phyloP scores from a whole-genome alignment of 345 rosid genomes.

The Gossypium herbaceum region DNA sequence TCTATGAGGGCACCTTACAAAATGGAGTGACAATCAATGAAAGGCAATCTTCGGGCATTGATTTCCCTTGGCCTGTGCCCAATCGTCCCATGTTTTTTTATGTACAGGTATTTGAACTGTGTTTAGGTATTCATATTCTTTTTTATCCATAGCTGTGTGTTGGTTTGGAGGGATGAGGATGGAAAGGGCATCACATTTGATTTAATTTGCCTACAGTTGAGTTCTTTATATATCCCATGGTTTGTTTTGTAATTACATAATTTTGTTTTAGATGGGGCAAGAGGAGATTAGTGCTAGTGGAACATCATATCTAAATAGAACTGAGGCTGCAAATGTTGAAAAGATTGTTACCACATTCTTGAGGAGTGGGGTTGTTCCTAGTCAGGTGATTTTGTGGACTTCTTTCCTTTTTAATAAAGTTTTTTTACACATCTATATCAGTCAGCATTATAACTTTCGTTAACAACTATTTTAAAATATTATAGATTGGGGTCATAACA shows the following conservation, averaged over 20 bases:
- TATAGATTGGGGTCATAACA: conserved; percentile 94
- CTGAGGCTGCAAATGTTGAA: conserved; percentile 99
- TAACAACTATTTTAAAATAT: conserved; percentile 4
- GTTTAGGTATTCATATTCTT: not conserved
- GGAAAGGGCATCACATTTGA: not conserved
- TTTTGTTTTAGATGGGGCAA: conserved; percentile 83
- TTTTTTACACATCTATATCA: not conserved
- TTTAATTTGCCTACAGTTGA: not conserved
- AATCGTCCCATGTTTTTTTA: conserved; percentile 98
- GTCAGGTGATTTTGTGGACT: conserved; percentile 51
- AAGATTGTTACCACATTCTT: conserved; percentile 96
- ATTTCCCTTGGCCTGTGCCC: conserved; percentile 99
- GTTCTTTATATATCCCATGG: conserved; percentile 1
- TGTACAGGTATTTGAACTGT: conserved; percentile 72
- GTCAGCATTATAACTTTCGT: not conserved
- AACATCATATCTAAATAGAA: conserved; percentile 94
- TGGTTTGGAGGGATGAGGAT: not conserved
- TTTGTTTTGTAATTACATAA: conserved; percentile 19
- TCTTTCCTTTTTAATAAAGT: not conserved
- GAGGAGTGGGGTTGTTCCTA: conserved; percentile 96
- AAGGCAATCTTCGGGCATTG: conserved; percentile 90
- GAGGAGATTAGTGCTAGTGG: conserved; percentile 99
- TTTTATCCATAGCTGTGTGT: not conserved
- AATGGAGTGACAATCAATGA: conserved; percentile 97
- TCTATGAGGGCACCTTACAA: conserved; percentile 98